Conservation (phyloP, 1,139 yeast genomes). For the Hyphopichia pseudoburtonii region DNA sequence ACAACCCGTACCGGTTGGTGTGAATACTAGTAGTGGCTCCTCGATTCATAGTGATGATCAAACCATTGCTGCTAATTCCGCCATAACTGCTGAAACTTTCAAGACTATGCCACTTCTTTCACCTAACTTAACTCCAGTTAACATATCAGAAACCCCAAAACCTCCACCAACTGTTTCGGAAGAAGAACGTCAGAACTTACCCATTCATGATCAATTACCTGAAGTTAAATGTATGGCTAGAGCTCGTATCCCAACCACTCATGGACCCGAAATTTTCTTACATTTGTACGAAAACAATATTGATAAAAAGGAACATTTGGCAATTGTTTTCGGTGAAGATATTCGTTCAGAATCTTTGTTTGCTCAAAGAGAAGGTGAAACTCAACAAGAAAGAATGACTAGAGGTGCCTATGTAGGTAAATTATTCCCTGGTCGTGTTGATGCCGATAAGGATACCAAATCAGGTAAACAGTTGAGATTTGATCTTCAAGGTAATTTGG, state of each 20-base stretch:
- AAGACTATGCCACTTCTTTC: slow-evolving; percentile 35
- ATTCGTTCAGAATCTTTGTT: slow-evolving; percentile 77
- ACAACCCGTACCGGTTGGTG: slow-evolving; percentile 2
- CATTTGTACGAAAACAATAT: slow-evolving; percentile 84
- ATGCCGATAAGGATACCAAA: slow-evolving; percentile 62
- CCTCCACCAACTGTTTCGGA: slow-evolving; percentile 22
- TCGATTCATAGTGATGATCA: neutral
- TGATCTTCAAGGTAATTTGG: slow-evolving; percentile 50
- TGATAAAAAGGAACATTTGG: slow-evolving; percentile 92
- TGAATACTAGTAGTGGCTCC: neutral
- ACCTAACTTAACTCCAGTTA: slow-evolving; percentile 35
- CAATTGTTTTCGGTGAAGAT: slow-evolving; percentile 94
- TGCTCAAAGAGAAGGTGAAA: slow-evolving; percentile 60
- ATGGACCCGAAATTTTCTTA: slow-evolving; percentile 87
- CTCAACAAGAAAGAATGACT: slow-evolving; percentile 93
- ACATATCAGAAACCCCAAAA: slow-evolving; percentile 13
- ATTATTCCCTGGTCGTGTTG: slow-evolving; percentile 77
- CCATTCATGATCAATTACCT: slow-evolving; percentile 48
- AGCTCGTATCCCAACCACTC: slow-evolving; percentile 91
- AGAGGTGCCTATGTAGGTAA: slow-evolving; percentile 95
- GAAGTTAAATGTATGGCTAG: slow-evolving; percentile 84
- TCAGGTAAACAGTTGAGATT: slow-evolving; percentile 45
- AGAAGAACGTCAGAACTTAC: slow-evolving; percentile 21
- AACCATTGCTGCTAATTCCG: neutral
- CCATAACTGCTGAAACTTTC: slow-evolving; percentile 9